Evolutionary conservation across 164 flowering plant genomes (phyloP), one percentile per base, ranked within the genome.

Genomic region (Tetracentron sinense): DNA sequence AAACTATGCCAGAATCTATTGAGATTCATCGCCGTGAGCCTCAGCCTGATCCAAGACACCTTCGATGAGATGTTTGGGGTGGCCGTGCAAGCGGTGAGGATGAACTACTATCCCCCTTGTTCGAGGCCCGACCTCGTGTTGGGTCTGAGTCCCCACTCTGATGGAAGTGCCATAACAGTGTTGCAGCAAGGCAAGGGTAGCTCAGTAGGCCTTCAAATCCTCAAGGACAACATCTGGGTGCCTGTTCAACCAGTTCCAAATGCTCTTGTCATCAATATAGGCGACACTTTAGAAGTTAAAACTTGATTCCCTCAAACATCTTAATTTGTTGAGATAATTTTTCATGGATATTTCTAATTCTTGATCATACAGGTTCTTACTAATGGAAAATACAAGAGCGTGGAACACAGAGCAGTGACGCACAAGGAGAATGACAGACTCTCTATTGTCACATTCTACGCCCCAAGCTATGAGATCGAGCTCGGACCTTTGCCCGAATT

Each of bases 81-180:
- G n/a, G n/a, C n/a, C 0, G 96, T 90, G 7, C 97, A 93, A 71
- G 96, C 97, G 2, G 73, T 82, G 61, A 87, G 98, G 64, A 93
- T 93, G 98, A 90, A 92, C 65, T 90, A 93, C 74, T 93, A 93
- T 58, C 98, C 98, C 15, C 83, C 96, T 54, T 93, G 98, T 67
- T 72, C 92, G 5, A 83, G 94, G 42, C 96, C 98, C 7, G 97
- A 93, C 64, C 85, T 87, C n/a, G n/a, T n/a, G n/a, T n/a, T n/a
- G n/a, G n/a, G n/a, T n/a, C n/a, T n/a, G n/a, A n/a, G n/a, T n/a
- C 90, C 97, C 17, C 97, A 90, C 71, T 93, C 97, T 0, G 98
- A 93, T 77, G 98, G 97, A 42, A 90, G 96, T 74, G 98, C 92
- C 11, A 78, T 88, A 0, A 93, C 98, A 33, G 88, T 93, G 38